Percentiles rank a stretch among this genome's conserved stretches.
phyloP scores from a whole-genome alignment of 73 alveolate species.

The Stentor roeselii region DNA sequence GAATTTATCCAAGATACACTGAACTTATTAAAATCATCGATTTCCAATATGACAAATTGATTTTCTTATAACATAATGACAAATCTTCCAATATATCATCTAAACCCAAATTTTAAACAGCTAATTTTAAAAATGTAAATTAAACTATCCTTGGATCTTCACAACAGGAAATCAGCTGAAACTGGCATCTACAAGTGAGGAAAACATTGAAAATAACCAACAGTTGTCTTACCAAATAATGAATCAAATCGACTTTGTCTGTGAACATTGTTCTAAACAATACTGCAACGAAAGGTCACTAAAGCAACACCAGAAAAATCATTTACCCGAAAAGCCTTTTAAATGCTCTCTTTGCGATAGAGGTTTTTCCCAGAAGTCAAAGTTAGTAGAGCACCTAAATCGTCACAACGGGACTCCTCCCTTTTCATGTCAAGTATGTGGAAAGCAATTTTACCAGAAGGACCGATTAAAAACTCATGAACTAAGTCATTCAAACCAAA shows the following conservation, averaged over 20 bases:
- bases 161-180: no score
- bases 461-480: conserved; percentile 14
- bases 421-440: neutral
- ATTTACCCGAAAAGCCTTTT: neutral
- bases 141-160: no score
- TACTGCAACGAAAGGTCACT: neutral
- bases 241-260: neutral
- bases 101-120: no score
- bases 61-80: no score
- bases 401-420: neutral
- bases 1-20: neutral
- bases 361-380: conserved; percentile 16
- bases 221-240: neutral
- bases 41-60: neutral
- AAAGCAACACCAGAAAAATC: neutral
- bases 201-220: neutral
- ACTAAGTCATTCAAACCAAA: neutral
- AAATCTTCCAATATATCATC: no score
- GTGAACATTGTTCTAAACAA: neutral
- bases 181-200: neutral
- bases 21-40: neutral
- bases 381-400: conserved; percentile 2
- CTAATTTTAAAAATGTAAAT: no score
- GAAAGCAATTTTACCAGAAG: neutral
- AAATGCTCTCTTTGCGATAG: neutral